phyloP scores from a whole-genome alignment of 1,139 yeast species.

The Diutina ranongensis region DNA sequence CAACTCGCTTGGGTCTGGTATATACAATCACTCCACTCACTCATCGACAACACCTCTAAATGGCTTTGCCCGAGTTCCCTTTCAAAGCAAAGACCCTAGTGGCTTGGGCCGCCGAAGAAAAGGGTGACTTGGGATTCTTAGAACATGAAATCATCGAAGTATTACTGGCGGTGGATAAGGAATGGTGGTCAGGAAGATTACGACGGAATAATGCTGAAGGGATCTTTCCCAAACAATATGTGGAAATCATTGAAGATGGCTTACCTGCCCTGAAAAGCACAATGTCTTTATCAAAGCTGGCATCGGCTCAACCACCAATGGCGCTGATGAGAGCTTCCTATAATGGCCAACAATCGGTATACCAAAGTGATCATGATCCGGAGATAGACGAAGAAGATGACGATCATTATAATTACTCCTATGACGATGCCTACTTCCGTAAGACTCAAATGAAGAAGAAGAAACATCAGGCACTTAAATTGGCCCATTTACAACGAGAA shows the following conservation, averaged over 20 bases:
- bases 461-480: not conserved
- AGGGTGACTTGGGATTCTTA: conserved; percentile 81
- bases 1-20: not conserved
- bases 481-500: conserved; percentile 4
- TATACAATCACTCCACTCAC: not conserved
- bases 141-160: conserved; percentile 91
- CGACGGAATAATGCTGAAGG: conserved; percentile 77
- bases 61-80: conserved; percentile 24
- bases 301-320: conserved; percentile 7
- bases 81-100: conserved; percentile 68
- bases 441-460: conserved; percentile 5
- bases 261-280: not conserved
- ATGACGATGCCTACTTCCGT: conserved; percentile 12
- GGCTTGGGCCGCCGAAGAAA: conserved; percentile 88
- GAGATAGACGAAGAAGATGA: conserved; percentile 14
- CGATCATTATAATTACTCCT: conserved; percentile 18
- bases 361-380: conserved; percentile 15
- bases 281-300: conserved; percentile 10
- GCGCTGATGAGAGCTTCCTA: not conserved
- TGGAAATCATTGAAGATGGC: conserved; percentile 14
- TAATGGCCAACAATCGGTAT: not conserved
- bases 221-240: conserved; percentile 79
- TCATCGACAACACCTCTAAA: not conserved
- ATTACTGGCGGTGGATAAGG: conserved; percentile 67
- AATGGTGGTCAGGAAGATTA: conserved; percentile 85